These are phyloP conservation scores for Taphrina populina DNA, from an alignment of 1,139 yeast species.

Conservation along the genomic window DNA sequence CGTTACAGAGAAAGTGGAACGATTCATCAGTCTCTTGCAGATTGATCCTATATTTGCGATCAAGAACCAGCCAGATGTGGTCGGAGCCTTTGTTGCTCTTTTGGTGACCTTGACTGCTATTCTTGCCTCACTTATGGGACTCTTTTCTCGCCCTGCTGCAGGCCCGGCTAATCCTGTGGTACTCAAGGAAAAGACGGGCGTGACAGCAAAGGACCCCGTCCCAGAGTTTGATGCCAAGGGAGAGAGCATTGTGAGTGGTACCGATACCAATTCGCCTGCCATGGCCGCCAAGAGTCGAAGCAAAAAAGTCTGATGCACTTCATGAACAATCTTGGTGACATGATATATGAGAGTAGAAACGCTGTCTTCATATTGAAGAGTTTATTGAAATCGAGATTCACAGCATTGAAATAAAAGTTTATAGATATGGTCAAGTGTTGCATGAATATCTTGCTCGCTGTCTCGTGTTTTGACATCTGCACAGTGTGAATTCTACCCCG, in stretches of 20 bases:
- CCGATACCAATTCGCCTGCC: constrained; percentile 30
- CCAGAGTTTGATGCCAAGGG: constrained; percentile 37
- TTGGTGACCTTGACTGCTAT: constrained; percentile 41
- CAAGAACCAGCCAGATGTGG: constrained; percentile 45
- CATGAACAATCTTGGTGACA: too few relatives aligned
- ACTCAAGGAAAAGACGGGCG: constrained; percentile 30
- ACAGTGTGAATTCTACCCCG: too few relatives aligned
- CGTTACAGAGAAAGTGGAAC: constrained; percentile 42
- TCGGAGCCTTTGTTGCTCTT: constrained; percentile 40
- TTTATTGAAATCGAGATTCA: too few relatives aligned
- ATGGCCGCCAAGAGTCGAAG: constrained; percentile 36
- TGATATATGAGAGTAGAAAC: too few relatives aligned
- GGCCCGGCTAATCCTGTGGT: constrained; percentile 27
- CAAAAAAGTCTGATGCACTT: constrained; percentile 29
- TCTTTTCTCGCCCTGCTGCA: constrained; percentile 15
- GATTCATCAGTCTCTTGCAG: constrained; percentile 44
- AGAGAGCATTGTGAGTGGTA: constrained; percentile 36
- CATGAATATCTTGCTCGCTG: too few relatives aligned
- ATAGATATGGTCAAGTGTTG: too few relatives aligned
- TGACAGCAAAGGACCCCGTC: constrained; percentile 37
- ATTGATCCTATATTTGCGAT: constrained; percentile 45
- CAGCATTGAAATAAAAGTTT: too few relatives aligned
- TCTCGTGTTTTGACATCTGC: too few relatives aligned
- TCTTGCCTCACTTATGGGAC: constrained; percentile 34
- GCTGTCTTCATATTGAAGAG: too few relatives aligned